These are phyloP conservation scores for Boletales sp. DNA, from an alignment of 768 basidiomycete genomes.

Conservation along the genomic window DNA sequence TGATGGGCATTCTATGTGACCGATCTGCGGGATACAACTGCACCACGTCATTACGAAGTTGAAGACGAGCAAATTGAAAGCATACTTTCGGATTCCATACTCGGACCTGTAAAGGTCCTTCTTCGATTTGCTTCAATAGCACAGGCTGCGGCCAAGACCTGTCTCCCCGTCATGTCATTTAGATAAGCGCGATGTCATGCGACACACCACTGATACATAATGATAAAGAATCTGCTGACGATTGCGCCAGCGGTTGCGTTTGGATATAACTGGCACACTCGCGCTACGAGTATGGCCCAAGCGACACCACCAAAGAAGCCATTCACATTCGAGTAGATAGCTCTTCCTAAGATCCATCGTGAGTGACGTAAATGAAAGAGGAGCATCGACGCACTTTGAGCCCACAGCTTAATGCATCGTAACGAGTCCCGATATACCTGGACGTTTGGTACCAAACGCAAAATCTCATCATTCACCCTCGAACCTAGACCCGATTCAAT, in stretches of 20 bases:
- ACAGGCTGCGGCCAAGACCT: constrained; percentile 99
- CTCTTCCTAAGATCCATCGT: constrained; percentile 57
- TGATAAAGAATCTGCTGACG: constrained; percentile 96
- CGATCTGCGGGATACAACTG: constrained; percentile 89
- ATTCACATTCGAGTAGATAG: constrained; percentile 97
- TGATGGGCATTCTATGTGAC: constrained; percentile 98
- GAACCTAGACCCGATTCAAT: constrained; percentile 56
- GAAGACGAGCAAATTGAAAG: neutral
- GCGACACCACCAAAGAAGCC: constrained; percentile 98
- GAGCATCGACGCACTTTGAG: constrained; percentile 65
- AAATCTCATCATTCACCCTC: constrained; percentile 91
- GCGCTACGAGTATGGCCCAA: constrained; percentile 98
- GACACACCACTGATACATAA: constrained; percentile 94
- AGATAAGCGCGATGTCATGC: neutral
- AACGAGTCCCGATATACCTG: constrained; percentile 92
- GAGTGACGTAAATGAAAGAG: constrained; percentile 1
- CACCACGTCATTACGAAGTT: constrained; percentile 1
- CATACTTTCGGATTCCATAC: constrained; percentile 97
- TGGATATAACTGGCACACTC: constrained; percentile 98
- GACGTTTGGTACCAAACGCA: constrained; percentile 92
- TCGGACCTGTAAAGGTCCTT: constrained; percentile 86
- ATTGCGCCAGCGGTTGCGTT: constrained; percentile 92
- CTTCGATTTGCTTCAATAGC: constrained; percentile 94
- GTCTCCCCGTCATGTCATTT: constrained; percentile 9
- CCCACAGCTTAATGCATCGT: constrained; percentile 97